Conservation (phyloP, 2,329 filamentous ascomycete species). For the Dryadomyces quercus-mongolicae region DNA sequence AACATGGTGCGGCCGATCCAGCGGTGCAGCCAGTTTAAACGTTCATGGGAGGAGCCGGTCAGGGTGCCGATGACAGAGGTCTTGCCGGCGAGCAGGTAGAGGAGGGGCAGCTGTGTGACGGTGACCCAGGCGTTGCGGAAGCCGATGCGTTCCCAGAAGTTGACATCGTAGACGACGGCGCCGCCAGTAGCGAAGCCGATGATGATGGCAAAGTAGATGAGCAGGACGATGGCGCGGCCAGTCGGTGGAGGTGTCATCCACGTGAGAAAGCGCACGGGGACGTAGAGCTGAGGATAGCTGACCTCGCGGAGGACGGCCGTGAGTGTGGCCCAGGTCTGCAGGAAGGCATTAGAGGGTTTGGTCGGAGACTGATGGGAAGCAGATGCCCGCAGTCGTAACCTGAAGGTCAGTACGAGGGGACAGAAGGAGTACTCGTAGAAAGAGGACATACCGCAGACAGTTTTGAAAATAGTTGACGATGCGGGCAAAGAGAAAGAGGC, state of each 20-base stretch:
- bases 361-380: constrained; percentile 37
- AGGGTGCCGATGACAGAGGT: constrained; percentile 47
- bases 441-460: constrained; percentile 24
- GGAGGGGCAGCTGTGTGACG: constrained; percentile 49
- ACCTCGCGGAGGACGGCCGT: constrained; percentile 45
- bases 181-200: constrained; percentile 42
- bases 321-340: constrained; percentile 44
- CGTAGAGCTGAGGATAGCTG: constrained; percentile 41
- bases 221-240: constrained; percentile 41
- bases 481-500: constrained; percentile 27
- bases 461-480: constrained; percentile 30
- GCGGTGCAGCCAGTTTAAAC: constrained; percentile 61
- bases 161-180: constrained; percentile 36
- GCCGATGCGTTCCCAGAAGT: constrained; percentile 52
- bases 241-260: constrained; percentile 48
- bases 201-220: constrained; percentile 46
- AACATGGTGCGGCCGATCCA: constrained; percentile 61
- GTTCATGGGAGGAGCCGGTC: constrained; percentile 53
- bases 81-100: constrained; percentile 51
- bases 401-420: constrained; percentile 14
- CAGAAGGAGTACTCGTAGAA: neutral
- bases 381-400: constrained; percentile 32
- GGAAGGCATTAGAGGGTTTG: constrained; percentile 30
- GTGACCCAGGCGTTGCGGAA: constrained; percentile 58
- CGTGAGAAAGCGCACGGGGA: constrained; percentile 31